These are phyloP conservation scores for Psilocybe subaeruginosa DNA, from an alignment of 768 basidiomycete genomes.

Conservation along the genomic window DNA sequence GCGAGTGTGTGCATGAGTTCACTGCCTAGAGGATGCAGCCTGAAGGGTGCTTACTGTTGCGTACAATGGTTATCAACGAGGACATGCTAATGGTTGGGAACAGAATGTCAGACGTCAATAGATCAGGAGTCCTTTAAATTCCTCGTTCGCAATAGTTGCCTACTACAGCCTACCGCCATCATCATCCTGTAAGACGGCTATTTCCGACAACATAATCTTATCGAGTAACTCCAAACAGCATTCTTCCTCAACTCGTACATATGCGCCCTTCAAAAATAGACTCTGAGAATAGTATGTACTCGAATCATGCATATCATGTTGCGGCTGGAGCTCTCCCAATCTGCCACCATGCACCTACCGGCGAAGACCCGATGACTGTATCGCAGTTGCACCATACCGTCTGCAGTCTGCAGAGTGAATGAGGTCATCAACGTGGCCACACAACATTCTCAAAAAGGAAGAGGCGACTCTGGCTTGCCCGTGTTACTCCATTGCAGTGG, in stretches of 20 bases:
- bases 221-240: slow-evolving; percentile 3
- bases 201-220: slow-evolving; percentile 15
- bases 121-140: not conserved
- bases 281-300: too few relatives aligned
- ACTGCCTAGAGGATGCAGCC: not conserved
- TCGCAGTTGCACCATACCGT: too few relatives aligned
- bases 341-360: too few relatives aligned
- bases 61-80: slow-evolving; percentile 45
- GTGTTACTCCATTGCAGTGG: too few relatives aligned
- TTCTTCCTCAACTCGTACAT: not conserved
- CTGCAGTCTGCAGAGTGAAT: too few relatives aligned
- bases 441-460: too few relatives aligned
- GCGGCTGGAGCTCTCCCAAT: too few relatives aligned
- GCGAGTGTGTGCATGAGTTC: slow-evolving; percentile 3
- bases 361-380: too few relatives aligned
- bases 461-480: too few relatives aligned
- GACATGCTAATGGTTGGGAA: slow-evolving; percentile 31
- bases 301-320: too few relatives aligned
- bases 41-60: slow-evolving; percentile 38
- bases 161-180: not conserved
- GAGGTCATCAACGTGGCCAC: too few relatives aligned
- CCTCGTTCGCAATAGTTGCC: slow-evolving; percentile 4
- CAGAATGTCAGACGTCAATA: slow-evolving; percentile 9
- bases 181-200: slow-evolving; percentile 8
- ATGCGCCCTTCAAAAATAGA: too few relatives aligned